Conservation (phyloP, 2,329 filamentous ascomycete genomes). For the Aspergillus jensenii region DNA sequence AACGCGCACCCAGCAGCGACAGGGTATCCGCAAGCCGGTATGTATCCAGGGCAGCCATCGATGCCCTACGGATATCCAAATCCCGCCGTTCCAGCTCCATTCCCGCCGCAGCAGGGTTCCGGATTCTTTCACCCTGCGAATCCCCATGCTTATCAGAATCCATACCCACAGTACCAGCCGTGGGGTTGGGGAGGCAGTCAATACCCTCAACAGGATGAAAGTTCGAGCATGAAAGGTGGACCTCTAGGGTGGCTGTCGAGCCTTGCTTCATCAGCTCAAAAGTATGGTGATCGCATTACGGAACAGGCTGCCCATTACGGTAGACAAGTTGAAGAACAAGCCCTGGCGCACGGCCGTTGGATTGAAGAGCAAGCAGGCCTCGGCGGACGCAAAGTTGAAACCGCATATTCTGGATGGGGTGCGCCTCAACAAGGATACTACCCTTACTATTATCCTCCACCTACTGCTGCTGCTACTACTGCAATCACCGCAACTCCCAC, state of each 20-base stretch:
- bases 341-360: slow-evolving; percentile 37
- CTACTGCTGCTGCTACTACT: neutral
- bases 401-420: slow-evolving; percentile 21
- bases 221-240: slow-evolving; percentile 26
- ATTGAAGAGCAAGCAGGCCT: slow-evolving; percentile 39
- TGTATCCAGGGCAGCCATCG: slow-evolving; percentile 8
- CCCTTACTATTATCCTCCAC: slow-evolving; percentile 11
- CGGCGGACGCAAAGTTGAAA: slow-evolving; percentile 27
- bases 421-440: slow-evolving; percentile 16
- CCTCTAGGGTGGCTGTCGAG: slow-evolving; percentile 35
- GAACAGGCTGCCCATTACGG: slow-evolving; percentile 39
- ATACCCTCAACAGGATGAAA: slow-evolving; percentile 24
- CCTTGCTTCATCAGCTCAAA: slow-evolving; percentile 38
- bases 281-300: slow-evolving; percentile 39
- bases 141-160: slow-evolving; percentile 26
- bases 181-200: slow-evolving; percentile 32
- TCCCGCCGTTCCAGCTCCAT: slow-evolving; percentile 16
- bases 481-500: neutral
- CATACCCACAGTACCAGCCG: slow-evolving; percentile 19
- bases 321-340: slow-evolving; percentile 39
- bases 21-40: slow-evolving; percentile 11
- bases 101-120: slow-evolving; percentile 21
- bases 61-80: slow-evolving; percentile 15
- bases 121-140: slow-evolving; percentile 20
- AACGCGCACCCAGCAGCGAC: slow-evolving; percentile 5